These are phyloP conservation scores for Capsicum rhomboideum DNA, from an alignment of 257 asterid species.

Conservation along the genomic window DNA sequence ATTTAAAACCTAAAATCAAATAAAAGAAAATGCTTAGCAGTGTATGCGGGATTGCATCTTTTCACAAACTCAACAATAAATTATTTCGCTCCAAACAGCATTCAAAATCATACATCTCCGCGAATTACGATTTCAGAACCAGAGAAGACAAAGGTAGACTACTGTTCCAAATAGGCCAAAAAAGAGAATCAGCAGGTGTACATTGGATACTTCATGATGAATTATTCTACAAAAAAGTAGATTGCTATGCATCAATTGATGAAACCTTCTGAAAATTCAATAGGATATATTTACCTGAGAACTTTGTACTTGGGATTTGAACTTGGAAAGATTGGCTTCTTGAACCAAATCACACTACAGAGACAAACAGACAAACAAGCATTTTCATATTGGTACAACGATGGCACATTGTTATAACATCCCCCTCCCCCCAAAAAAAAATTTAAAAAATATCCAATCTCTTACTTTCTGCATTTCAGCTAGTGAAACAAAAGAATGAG, in stretches of 20 bases:
- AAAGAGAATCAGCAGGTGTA: not conserved
- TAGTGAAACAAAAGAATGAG: constrained; percentile 35
- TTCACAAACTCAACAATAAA: not conserved
- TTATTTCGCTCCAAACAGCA: not conserved
- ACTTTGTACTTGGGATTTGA: constrained; percentile 47
- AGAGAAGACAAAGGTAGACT: not conserved
- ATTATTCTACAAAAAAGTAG: not conserved
- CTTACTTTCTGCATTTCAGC: constrained; percentile 62
- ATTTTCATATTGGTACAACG: not conserved
- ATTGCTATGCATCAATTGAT: not conserved
- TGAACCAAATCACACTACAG: constrained; percentile 37
- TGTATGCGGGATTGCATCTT: not conserved
- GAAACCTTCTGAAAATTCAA: not conserved
- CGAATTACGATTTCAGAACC: not conserved
- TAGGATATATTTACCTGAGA: constrained; percentile 35
- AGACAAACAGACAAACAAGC: not conserved
- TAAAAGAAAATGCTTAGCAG: not conserved
- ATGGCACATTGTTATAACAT: not conserved
- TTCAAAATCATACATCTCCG: not conserved
- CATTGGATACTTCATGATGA: not conserved
- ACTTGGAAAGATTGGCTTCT: constrained; percentile 42
- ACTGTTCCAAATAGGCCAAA: not conserved
- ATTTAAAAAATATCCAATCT: not conserved
- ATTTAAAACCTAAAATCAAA: not conserved
- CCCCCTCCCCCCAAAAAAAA: not conserved